Percentiles rank a stretch among this genome's conserved stretches.
Conservation (phyloP, 805 yeast species). For the Wickerhamia fluorescens region DNA sequence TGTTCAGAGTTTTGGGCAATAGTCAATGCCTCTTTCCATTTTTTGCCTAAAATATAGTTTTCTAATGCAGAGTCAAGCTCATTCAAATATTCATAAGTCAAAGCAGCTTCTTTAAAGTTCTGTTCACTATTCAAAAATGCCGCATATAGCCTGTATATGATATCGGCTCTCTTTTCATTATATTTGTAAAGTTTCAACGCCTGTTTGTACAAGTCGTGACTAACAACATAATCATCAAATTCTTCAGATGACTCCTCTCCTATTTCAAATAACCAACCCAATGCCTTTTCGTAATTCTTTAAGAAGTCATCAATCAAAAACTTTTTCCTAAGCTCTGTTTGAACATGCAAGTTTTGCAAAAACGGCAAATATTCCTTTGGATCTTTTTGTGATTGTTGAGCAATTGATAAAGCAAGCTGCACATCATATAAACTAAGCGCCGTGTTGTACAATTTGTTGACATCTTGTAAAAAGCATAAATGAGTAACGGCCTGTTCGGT, state of each 20-base stretch:
- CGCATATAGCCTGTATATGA: constrained; percentile 58
- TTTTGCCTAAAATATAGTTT: constrained; percentile 59
- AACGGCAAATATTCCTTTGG: constrained; percentile 96
- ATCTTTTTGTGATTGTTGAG: constrained; percentile 96
- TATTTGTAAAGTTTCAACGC: constrained; percentile 62
- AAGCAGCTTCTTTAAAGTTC: constrained; percentile 67
- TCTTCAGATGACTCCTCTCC: constrained; percentile 39
- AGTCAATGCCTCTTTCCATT: constrained; percentile 81
- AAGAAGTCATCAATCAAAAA: constrained; percentile 77
- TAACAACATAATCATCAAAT: constrained; percentile 58
- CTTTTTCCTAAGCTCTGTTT: constrained; percentile 56
- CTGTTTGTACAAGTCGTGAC: constrained; percentile 59
- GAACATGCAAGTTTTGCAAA: constrained; percentile 68
- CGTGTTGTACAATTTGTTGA: constrained; percentile 68
- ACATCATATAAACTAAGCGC: constrained; percentile 82
- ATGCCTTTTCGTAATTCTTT: constrained; percentile 60
- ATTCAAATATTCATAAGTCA: constrained; percentile 65
- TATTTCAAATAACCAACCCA: constrained; percentile 53
- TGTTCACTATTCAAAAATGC: constrained; percentile 48
- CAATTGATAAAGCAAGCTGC: constrained; percentile 70
- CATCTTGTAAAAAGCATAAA: constrained; percentile 85
- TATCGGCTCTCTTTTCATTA: constrained; percentile 44
- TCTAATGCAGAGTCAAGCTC: constrained; percentile 56
- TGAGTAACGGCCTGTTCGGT: constrained; percentile 65
- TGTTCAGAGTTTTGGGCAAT: constrained; percentile 40